These are phyloP conservation scores for Dissophora globulifera DNA, from an alignment of 192 early-diverging fungal species.

Conservation along the genomic window DNA sequence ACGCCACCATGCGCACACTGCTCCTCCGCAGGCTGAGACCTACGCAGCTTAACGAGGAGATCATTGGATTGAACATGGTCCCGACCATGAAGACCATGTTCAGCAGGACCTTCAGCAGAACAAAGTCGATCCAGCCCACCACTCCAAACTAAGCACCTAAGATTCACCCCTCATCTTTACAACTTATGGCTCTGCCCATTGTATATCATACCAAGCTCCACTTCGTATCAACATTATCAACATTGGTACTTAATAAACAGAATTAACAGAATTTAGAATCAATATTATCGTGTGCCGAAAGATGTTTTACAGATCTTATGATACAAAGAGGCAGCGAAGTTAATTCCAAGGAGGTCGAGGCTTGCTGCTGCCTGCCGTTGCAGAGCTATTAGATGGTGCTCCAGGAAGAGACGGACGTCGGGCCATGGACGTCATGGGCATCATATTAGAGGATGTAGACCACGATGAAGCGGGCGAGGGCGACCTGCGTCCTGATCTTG, in stretches of 20 bases:
- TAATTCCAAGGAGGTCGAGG: slow-evolving; percentile 12
- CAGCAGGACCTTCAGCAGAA: slow-evolving; percentile 40
- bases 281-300: too few relatives aligned
- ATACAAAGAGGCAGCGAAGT: not conserved
- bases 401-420: slow-evolving; percentile 17
- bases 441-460: not conserved
- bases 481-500: slow-evolving; percentile 13
- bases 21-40: slow-evolving; percentile 73
- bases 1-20: slow-evolving; percentile 73
- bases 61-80: slow-evolving; percentile 77
- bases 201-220: slow-evolving; percentile 5
- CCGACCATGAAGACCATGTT: slow-evolving; percentile 56
- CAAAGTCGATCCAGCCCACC: slow-evolving; percentile 30
- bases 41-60: slow-evolving; percentile 74
- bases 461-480: slow-evolving; percentile 22
- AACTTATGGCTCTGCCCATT: not conserved
- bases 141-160: not conserved
- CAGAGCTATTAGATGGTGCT: too few relatives aligned
- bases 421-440: not conserved
- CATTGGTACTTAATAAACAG: slow-evolving; percentile 4
- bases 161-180: too few relatives aligned
- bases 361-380: slow-evolving; percentile 3
- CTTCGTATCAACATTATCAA: not conserved
- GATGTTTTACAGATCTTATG: too few relatives aligned
- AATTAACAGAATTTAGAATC: too few relatives aligned